Base-by-base conservation (phyloP, 139 green algal species). In the Micromonas commoda region DNA sequence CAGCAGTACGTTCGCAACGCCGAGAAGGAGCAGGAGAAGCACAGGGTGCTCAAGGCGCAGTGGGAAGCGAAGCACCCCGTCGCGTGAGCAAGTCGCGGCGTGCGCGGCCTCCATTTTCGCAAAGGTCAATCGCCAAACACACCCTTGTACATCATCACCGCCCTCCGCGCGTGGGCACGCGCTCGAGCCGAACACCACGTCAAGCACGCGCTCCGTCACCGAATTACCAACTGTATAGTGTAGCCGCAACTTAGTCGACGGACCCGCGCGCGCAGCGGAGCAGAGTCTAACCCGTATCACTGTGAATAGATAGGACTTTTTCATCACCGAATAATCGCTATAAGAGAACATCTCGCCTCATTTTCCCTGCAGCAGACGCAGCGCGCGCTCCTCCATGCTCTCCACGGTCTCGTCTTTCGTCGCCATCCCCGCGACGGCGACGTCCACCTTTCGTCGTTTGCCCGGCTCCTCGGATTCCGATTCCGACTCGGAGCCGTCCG, bases 391-490 rank as follows among this genome's bases (percentile, higher is more conserved):
- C 26, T 71, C 64, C 28, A 71, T 26, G 21, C 4, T 29, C 45
- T 71, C 64, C 2, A 76, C 26, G 20, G 5, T 53, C 20, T 60
- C 23, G 34, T 64, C 34, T 9, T 3, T 63, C 69, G 45, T 3
- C 45, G 23, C n/a, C 38, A 64, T 76, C 23, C 69, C 38, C 32
- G 39, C 45, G 3, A 76, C 45, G 23, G 38, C 39, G 6, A 28
- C 24, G 34, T 76, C 38, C 20, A 34, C 39, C 31, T n/a, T 79
- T 26, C 69, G 34, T 3, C 67, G 64, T 78, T 31, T 34, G 16
- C 28, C 54, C 24, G 80, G 78, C 23, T 66, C 81, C 1, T 76
- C 82, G 19, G 80, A 84, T 19, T 83, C 79, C n/a, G 79, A 83
- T 78, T 74, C 35, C 31, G 64, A 52, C 3, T 45, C 31, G 37